Conservation (phyloP, 2,329 filamentous ascomycete genomes). For the Pseudogymnoascus sp. region DNA sequence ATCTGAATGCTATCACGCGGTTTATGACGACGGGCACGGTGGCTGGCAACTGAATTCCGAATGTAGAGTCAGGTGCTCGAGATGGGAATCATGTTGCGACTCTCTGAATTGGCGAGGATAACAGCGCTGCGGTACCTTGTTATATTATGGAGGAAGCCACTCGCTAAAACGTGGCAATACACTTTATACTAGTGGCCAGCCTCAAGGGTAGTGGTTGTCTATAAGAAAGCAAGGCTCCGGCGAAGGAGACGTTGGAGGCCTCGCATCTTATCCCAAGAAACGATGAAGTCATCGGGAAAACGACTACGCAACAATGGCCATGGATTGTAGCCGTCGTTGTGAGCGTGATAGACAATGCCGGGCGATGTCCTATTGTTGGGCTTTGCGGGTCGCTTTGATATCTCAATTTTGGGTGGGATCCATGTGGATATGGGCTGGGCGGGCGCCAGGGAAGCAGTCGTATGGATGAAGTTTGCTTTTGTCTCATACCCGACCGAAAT, state of each 20-base stretch:
- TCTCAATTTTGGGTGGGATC: not conserved
- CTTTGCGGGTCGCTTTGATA: not conserved
- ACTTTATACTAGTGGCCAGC: not conserved
- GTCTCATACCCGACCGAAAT: too few species aligned
- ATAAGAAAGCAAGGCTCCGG: not conserved
- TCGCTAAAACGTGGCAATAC: not conserved
- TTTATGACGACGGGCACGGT: conserved; percentile 4
- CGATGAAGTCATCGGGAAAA: not conserved
- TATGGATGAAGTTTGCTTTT: too few species aligned
- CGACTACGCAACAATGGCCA: not conserved
- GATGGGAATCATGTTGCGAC: not conserved
- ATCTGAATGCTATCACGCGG: not conserved
- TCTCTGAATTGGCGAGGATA: not conserved
- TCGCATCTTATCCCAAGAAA: not conserved
- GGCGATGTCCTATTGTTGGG: not conserved
- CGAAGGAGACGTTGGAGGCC: not conserved
- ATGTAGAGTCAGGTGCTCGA: not conserved
- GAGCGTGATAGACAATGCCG: not conserved
- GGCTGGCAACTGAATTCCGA: not conserved
- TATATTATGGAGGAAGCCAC: not conserved
- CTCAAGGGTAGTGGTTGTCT: not conserved
- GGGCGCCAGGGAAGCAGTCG: not conserved
- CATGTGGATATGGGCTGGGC: not conserved
- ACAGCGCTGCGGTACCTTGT: not conserved
- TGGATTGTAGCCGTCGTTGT: not conserved